Evolutionary conservation across 495 filamentous ascomycete genomes (phyloP), one percentile per base, ranked within the genome.

Genomic region (Ramalina intermedia): DNA sequence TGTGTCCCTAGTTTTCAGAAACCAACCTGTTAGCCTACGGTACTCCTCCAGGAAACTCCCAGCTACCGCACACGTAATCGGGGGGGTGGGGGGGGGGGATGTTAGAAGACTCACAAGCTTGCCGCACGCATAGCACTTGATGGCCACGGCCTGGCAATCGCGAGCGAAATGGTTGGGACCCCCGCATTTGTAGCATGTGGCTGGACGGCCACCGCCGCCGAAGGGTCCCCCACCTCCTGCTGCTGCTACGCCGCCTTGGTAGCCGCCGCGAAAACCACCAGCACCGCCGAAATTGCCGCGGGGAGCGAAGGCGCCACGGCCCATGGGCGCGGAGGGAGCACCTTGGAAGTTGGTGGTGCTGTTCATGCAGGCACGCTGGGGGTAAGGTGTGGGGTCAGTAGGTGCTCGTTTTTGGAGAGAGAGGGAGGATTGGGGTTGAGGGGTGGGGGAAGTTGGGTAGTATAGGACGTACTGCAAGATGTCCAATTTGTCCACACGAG

Each of bases 121-220:
- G 63, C 93, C 93, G 65, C 93, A 99, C 54, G 93, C 90, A 66
- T 96, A 99, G 77, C 93, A 99, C 69, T 99, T 99, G 88, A 95
- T 95, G 47, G 90, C 88, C 70, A 96, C 93, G 53, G 91, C 91
- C 71, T 99, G 93, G 74, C 93, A 99, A 65, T 99, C 93, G 52
- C 93, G 84, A 44, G 93, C 91, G 60, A 87, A 99, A 68, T 99
- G 93, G 73, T 99, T 99, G 42, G 91, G 93, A 12, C 91, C 91
- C 58, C 93, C 93, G 65, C 93, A 99, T 75, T 96, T 96, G 77
- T 96, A 96, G 79, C 93, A 99, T 46, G 89, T 96, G 18, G 93
- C 85, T 43, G 86, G 79, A 46, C 88, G 86, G 52, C 83, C 78
- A 13, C 71, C 78, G 49, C 69, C 69, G 20, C 39, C 54, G 29